These are phyloP conservation scores for Hypoxylon sp. DNA, from an alignment of 2,329 filamentous ascomycete species.

Conservation along the genomic window DNA sequence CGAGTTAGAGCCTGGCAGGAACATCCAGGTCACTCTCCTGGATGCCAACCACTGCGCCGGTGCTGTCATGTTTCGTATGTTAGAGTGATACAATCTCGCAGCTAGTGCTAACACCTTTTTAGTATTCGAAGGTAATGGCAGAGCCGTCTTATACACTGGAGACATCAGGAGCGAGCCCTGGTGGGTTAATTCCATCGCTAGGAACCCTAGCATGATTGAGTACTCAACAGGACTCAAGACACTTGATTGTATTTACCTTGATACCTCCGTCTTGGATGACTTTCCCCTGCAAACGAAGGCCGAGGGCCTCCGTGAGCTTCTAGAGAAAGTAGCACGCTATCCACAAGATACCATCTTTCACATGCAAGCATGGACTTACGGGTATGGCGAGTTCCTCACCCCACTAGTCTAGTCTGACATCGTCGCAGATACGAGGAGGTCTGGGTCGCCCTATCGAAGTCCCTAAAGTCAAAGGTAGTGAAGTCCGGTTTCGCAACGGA, in stretches of 20 bases:
- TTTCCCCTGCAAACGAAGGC: conserved; percentile 73
- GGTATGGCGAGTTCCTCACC: conserved; percentile 54
- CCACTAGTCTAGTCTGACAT: not conserved
- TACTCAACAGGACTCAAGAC: conserved; percentile 76
- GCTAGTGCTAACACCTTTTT: conserved; percentile 14
- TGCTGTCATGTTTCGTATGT: conserved; percentile 86
- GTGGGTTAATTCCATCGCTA: conserved; percentile 82
- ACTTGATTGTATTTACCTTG: conserved; percentile 88
- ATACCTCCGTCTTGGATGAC: conserved; percentile 79
- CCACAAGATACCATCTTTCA: conserved; percentile 84
- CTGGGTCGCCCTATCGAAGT: conserved; percentile 83
- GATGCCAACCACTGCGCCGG: conserved; percentile 95
- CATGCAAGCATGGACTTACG: conserved; percentile 91
- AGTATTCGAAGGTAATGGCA: conserved; percentile 81
- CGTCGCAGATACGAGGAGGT: conserved; percentile 82
- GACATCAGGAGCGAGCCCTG: conserved; percentile 89
- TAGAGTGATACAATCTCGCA: rapidly evolving
- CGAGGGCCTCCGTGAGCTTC: conserved; percentile 80
- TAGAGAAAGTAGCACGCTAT: conserved; percentile 77
- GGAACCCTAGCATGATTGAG: conserved; percentile 81
- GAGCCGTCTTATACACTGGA: conserved; percentile 87
- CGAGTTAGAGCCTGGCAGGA: conserved; percentile 77
- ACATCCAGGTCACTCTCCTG: conserved; percentile 85
- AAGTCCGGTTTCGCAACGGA: not conserved
- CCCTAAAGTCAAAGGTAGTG: conserved; percentile 73